Conservation (phyloP, 2,329 filamentous ascomycete species). For the Paraphoma chrysanthemicola region DNA sequence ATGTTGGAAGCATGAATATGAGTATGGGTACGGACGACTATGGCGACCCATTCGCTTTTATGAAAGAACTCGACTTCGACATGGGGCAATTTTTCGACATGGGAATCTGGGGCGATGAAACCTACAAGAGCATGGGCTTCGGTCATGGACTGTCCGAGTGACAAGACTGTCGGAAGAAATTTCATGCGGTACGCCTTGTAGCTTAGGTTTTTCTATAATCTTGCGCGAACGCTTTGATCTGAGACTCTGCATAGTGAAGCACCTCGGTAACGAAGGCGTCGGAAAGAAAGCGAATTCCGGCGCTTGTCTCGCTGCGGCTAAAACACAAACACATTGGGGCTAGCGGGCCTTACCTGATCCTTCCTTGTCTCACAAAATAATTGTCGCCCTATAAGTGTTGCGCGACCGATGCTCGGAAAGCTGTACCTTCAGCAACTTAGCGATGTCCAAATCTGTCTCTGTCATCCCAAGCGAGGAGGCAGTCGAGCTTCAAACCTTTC, state of each 20-base stretch:
- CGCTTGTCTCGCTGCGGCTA: not conserved
- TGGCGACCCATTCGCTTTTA: constrained; percentile 28
- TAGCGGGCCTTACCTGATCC: not conserved
- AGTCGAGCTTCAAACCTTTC: not conserved
- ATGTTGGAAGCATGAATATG: constrained; percentile 1
- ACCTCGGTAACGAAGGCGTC: not conserved
- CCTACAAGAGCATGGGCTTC: constrained; percentile 37
- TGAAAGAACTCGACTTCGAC: constrained; percentile 38
- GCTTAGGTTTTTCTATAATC: too few species aligned
- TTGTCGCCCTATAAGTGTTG: not conserved
- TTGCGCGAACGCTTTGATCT: too few species aligned
- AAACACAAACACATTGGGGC: not conserved
- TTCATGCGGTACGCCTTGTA: too few species aligned
- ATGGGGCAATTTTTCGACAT: constrained; percentile 44
- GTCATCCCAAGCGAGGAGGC: not conserved
- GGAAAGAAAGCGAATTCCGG: not conserved
- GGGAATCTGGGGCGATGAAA: constrained; percentile 39
- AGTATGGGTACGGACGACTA: constrained; percentile 1
- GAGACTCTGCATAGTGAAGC: not conserved
- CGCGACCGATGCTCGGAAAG: not conserved
- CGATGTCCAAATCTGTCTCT: not conserved
- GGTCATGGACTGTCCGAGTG: constrained; percentile 6
- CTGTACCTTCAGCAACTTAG: not conserved
- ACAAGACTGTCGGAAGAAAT: too few species aligned
- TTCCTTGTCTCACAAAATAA: not conserved